phyloP scores from a whole-genome alignment of 2,329 filamentous ascomycete species.

The Arthroderma sp. region DNA sequence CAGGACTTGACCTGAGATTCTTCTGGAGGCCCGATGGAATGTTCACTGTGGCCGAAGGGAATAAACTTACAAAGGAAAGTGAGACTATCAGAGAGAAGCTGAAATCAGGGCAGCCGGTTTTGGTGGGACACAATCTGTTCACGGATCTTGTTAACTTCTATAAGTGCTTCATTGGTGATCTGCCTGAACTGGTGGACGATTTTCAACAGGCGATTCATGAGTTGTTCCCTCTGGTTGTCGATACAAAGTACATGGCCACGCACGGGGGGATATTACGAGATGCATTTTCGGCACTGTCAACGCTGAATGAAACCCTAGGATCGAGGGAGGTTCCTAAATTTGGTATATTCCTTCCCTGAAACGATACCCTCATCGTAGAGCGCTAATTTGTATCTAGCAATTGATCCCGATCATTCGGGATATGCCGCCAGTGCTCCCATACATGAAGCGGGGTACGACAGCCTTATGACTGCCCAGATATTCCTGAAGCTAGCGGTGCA shows the following conservation, averaged over 20 bases:
- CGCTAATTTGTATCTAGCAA: conserved; percentile 15
- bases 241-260: conserved; percentile 54
- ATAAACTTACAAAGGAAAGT: conserved; percentile 19
- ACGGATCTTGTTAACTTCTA: conserved; percentile 52
- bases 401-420: conserved; percentile 24
- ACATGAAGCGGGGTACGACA: conserved; percentile 55
- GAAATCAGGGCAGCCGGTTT: conserved; percentile 36
- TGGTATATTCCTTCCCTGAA: conserved; percentile 17
- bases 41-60: conserved; percentile 12
- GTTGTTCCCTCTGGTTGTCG: conserved; percentile 46
- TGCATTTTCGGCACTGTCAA: conserved; percentile 7
- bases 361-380: neutral
- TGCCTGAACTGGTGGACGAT: conserved; percentile 45
- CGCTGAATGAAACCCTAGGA: conserved; percentile 16
- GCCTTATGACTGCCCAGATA: conserved; percentile 47
- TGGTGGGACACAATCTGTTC: conserved; percentile 54
- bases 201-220: conserved; percentile 42
- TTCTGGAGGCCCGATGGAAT: conserved; percentile 16
- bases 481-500: conserved; percentile 46
- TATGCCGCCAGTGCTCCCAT: conserved; percentile 19
- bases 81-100: conserved; percentile 27
- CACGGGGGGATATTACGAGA: conserved; percentile 35
- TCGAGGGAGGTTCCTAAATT: conserved; percentile 21
- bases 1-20: conserved; percentile 24
- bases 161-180: conserved; percentile 45